Evolutionary conservation across 2,329 filamentous ascomycete species (phyloP).

Genomic region (Botrytis medusae): DNA sequence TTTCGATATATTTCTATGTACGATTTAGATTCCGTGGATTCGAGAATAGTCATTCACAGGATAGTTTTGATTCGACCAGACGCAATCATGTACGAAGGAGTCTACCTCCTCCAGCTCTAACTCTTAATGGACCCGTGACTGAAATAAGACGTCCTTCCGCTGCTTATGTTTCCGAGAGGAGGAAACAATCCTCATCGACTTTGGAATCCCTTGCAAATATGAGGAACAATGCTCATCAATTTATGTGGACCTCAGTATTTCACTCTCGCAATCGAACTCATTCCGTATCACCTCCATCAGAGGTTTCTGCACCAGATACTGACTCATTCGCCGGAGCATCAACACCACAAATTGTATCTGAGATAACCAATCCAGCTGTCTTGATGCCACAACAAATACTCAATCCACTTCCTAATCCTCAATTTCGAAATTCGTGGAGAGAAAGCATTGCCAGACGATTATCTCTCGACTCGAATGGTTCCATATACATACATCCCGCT

Average conservation of each 20-base stretch:
- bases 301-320: conserved; percentile 27
- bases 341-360: conserved; percentile 28
- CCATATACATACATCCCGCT: conserved; percentile 26
- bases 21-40: conserved; percentile 41
- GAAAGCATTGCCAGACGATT: conserved; percentile 30
- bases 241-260: conserved; percentile 36
- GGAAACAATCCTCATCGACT: conserved; percentile 29
- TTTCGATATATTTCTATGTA: conserved; percentile 70
- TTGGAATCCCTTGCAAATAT: conserved; percentile 25
- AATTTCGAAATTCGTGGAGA: conserved; percentile 30
- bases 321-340: conserved; percentile 30
- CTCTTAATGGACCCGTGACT: conserved; percentile 36
- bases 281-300: conserved; percentile 27
- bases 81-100: conserved; percentile 22
- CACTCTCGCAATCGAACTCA: conserved; percentile 24
- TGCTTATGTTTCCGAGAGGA: conserved; percentile 19
- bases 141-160: conserved; percentile 27
- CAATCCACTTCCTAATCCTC: not conserved
- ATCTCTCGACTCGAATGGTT: conserved; percentile 25
- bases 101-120: conserved; percentile 32
- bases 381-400: not conserved
- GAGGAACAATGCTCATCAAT: conserved; percentile 31
- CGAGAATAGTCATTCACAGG: conserved; percentile 23
- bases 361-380: conserved; percentile 16
- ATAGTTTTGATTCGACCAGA: conserved; percentile 20